phyloP scores from a whole-genome alignment of 1,139 yeast genomes.

The Sugiyamaella castrensis region DNA sequence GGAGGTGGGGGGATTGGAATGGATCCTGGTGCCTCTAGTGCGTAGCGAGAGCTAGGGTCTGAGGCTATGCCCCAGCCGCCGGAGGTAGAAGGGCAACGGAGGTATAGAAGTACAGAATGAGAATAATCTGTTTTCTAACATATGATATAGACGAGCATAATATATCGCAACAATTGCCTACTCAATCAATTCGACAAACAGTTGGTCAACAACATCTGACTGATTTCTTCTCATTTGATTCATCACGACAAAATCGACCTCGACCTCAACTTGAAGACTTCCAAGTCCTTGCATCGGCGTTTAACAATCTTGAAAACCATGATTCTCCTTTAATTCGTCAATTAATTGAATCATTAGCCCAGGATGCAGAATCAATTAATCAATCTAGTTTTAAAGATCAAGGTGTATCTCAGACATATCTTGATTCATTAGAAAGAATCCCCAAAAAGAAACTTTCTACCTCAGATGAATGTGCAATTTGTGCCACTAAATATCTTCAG shows the following conservation, averaged over 20 bases:
- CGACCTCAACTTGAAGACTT: conserved; percentile 18
- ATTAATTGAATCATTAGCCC: conserved; percentile 21
- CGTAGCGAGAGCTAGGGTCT: no score
- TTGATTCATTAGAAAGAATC: conserved; percentile 76
- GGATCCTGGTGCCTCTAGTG: no score
- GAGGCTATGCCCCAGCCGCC: conserved; percentile 1
- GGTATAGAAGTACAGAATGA: no score
- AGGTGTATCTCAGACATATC: conserved; percentile 67
- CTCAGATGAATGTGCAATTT: conserved; percentile 71
- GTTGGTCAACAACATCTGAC: conserved; percentile 21
- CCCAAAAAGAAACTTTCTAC: conserved; percentile 46
- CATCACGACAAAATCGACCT: no score
- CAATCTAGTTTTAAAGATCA: conserved; percentile 20
- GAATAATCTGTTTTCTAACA: background rate
- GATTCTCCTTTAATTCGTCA: conserved; percentile 25
- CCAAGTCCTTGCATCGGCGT: conserved; percentile 19
- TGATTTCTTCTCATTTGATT: conserved; percentile 23
- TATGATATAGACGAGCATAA: conserved; percentile 14
- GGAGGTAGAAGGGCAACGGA: background rate
- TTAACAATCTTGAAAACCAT: conserved; percentile 15
- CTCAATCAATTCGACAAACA: conserved; percentile 10
- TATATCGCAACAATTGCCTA: background rate
- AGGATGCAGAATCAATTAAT: conserved; percentile 17
- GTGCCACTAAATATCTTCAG: conserved; percentile 67
- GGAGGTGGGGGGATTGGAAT: no score